Evolutionary conservation across 176 grass and related monocot genomes (phyloP), one percentile per base, ranked within the genome.

Genomic region (Cocos nucifera): DNA sequence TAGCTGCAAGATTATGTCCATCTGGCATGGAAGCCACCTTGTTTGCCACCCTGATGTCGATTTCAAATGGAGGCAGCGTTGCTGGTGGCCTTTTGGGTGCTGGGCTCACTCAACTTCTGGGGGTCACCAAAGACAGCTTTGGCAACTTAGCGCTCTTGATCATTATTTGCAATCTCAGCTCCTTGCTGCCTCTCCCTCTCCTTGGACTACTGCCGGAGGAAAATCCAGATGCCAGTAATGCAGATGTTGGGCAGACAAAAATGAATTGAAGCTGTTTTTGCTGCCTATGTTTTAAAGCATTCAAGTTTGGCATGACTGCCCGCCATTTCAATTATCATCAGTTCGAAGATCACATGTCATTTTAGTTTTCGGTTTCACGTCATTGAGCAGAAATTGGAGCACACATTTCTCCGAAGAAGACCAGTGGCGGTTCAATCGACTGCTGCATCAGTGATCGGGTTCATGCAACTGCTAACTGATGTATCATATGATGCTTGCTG

Each of bases 11-110:
- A 17, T 62, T 97, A 64, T 97, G 87, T 53, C 92, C 92, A 56
- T 19, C 63, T 3, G 92, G 92, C 35, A 56, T 90, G 60, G 92
- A 96, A 82, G 92, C 92, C 17, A 96, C 92, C 15, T 58, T 96
- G 32, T 96, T 96, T 56, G 92, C 92, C 32, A 97, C 92, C 3
- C 70, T 91, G 49, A 97, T 97, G 92, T 97, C 92, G 16, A 88
- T 97, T 30, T 97, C 92, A 2, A 97, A 97, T 17, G 87, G 69
- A 0, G 92, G 92, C 54, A 71, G 92, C 27, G 92, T 91, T 53
- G 55, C 78, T 0, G 92, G 92, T 0, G 92, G 92, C 54, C 73
- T 97, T 0, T 49, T 97, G 5, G 92, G 92, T 5, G 87, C 92
- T 0, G 87, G 87, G 27, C 81, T 97, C 20, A 97, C 92, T 22